Evolutionary conservation across 148 eudicot species (phyloP).

Genomic region (Silene latifolia): DNA sequence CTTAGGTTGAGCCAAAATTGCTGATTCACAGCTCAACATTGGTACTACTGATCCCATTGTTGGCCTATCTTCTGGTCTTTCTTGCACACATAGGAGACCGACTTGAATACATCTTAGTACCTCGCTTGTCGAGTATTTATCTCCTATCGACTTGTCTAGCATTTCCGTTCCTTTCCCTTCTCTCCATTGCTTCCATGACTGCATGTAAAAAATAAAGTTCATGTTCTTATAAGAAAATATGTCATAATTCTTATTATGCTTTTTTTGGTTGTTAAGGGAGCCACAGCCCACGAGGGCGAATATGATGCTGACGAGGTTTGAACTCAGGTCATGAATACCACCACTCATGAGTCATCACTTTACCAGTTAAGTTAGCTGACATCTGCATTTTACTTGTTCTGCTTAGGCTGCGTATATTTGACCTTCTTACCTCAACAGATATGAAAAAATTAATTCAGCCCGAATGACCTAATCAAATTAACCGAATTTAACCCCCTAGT

Average conservation of each 20-base stretch:
- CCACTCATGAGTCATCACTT: too few species aligned
- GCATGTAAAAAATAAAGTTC: conserved; percentile 5
- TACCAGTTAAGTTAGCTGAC: too few species aligned
- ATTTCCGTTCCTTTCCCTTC: conserved; percentile 61
- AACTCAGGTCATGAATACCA: too few species aligned
- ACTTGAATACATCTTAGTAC: conserved; percentile 76
- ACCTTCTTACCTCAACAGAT: too few species aligned
- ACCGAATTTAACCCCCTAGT: too few species aligned
- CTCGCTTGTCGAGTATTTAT: conserved; percentile 32
- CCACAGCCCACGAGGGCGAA: too few species aligned
- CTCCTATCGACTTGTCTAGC: conserved; percentile 41
- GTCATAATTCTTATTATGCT: not conserved
- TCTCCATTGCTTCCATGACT: conserved; percentile 85
- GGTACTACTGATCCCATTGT: conserved; percentile 62
- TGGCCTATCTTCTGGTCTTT: conserved; percentile 76
- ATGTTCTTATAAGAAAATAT: not conserved
- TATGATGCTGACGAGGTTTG: too few species aligned
- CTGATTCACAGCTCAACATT: conserved; percentile 63
- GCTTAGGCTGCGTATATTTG: too few species aligned
- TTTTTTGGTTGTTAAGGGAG: too few species aligned
- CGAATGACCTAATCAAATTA: too few species aligned
- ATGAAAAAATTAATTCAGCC: too few species aligned
- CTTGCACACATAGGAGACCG: conserved; percentile 79
- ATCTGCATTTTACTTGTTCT: too few species aligned
- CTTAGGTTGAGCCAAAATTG: conserved; percentile 53